Conservation (phyloP, 257 asterid species). For the Ehretia macrophylla region DNA sequence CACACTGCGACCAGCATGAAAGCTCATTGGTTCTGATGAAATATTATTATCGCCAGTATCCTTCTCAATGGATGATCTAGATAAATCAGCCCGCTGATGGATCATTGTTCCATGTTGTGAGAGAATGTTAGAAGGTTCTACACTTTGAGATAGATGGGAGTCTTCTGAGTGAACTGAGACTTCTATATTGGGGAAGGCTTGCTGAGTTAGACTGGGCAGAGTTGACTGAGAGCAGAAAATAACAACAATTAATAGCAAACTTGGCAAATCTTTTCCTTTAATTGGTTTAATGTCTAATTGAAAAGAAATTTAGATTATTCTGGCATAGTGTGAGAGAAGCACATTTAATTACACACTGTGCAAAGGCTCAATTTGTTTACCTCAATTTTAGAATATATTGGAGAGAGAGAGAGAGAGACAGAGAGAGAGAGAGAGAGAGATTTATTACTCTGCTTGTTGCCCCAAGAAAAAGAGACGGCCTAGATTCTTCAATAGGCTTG, state of each 20-base stretch:
- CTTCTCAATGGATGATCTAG: conserved; percentile 31
- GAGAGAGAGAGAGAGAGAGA: conserved; percentile 10
- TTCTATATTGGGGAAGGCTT: conserved; percentile 36
- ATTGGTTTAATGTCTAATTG: neutral
- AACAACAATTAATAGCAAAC: neutral
- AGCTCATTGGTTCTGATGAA: conserved; percentile 27
- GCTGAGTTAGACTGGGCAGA: conserved; percentile 34
- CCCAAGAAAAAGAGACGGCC: conserved; percentile 34
- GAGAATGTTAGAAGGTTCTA: conserved; percentile 24
- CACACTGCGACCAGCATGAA: conserved; percentile 23
- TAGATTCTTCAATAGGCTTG: conserved; percentile 48
- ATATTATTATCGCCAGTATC: conserved; percentile 22
- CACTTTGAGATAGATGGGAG: conserved; percentile 15
- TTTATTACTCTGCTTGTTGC: conserved; percentile 44
- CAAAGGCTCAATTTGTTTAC: too few species aligned
- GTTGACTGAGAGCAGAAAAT: conserved; percentile 20
- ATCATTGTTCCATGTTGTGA: conserved; percentile 9
- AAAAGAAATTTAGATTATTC: neutral
- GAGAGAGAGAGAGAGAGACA: too few species aligned
- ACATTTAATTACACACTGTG: too few species aligned
- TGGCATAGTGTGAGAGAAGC: neutral
- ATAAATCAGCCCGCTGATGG: conserved; percentile 34
- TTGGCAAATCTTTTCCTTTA: neutral
- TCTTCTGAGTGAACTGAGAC: conserved; percentile 35
- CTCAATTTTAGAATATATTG: too few species aligned